Conservation (phyloP, 768 basidiomycete species). For the Scleroderma bovista region DNA sequence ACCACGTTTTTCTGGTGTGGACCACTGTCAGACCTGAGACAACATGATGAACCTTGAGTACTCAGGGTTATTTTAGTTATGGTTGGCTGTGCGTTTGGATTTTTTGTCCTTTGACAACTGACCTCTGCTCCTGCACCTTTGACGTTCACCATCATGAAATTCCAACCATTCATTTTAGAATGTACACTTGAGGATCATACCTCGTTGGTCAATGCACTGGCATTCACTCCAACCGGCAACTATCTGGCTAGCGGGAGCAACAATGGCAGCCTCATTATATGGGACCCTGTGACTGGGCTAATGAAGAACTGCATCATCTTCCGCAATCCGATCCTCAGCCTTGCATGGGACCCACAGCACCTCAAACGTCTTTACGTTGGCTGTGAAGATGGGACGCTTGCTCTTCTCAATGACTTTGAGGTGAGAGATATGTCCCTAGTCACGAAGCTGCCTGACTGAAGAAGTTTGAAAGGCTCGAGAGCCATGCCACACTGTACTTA, state of each 20-base stretch:
- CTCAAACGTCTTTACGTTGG: not conserved
- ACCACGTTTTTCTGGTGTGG: too few species aligned
- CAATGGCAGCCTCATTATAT: slow-evolving; percentile 3
- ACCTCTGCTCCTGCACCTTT: too few species aligned
- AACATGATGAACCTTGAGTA: too few species aligned
- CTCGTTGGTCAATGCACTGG: not conserved
- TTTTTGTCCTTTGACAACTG: too few species aligned
- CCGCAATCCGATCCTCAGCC: not conserved
- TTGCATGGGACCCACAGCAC: not conserved
- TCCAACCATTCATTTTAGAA: not conserved
- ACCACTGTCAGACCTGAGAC: too few species aligned
- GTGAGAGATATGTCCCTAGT: not conserved
- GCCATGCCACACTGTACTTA: not conserved
- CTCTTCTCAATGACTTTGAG: slow-evolving; percentile 1
- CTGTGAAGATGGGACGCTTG: slow-evolving; percentile 2
- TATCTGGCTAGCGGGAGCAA: slow-evolving; percentile 1
- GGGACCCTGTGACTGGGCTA: not conserved
- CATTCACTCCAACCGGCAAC: slow-evolving; percentile 2
- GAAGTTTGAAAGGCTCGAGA: not conserved
- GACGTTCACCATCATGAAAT: too few species aligned
- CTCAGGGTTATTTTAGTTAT: too few species aligned
- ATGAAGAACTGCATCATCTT: not conserved
- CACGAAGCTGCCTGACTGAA: not conserved
- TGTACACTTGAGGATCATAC: not conserved
- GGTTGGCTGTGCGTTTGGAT: too few species aligned